Percentiles rank a stretch among this genome's conserved stretches.
Conservation (phyloP, 2,329 filamentous ascomycete species). For the Zymoseptoria crescenta region DNA sequence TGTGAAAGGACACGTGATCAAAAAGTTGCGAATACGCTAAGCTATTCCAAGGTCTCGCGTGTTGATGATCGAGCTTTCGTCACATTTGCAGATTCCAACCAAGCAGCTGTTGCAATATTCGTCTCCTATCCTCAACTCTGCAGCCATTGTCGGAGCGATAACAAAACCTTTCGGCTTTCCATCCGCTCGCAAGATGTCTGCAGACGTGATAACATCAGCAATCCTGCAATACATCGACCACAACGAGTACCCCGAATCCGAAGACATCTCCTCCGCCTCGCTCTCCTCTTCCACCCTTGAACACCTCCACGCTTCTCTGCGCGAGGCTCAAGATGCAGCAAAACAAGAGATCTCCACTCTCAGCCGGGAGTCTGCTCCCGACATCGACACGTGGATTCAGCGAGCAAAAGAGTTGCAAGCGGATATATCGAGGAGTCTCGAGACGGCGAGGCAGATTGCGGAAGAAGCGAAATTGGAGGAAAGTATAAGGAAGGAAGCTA, state of each 20-base stretch:
- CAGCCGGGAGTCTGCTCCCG: constrained; percentile 67
- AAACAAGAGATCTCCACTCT: constrained; percentile 66
- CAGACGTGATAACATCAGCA: constrained; percentile 45
- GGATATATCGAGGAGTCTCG: constrained; percentile 74
- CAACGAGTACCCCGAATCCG: constrained; percentile 49
- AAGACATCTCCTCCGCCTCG: constrained; percentile 47
- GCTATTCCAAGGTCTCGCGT: background rate
- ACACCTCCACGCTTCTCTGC: constrained; percentile 44
- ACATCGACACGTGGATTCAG: constrained; percentile 77
- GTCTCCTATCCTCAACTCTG: background rate
- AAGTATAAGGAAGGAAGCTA: constrained; percentile 54
- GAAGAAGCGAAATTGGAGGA: constrained; percentile 65
- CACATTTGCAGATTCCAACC: background rate
- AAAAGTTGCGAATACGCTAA: background rate
- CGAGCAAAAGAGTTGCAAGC: constrained; percentile 78
- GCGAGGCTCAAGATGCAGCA: constrained; percentile 45
- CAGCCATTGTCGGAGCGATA: background rate
- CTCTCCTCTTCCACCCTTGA: constrained; percentile 44
- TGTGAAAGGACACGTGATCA: background rate
- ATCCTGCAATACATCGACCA: constrained; percentile 57
- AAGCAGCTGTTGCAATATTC: background rate
- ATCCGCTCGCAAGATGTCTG: constrained; percentile 10
- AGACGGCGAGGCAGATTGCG: constrained; percentile 73
- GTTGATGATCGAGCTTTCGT: background rate
- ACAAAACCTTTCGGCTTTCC: background rate